Conservation (phyloP, 371 early-diverging fungal species). For the Fennellomyces sp. region DNA sequence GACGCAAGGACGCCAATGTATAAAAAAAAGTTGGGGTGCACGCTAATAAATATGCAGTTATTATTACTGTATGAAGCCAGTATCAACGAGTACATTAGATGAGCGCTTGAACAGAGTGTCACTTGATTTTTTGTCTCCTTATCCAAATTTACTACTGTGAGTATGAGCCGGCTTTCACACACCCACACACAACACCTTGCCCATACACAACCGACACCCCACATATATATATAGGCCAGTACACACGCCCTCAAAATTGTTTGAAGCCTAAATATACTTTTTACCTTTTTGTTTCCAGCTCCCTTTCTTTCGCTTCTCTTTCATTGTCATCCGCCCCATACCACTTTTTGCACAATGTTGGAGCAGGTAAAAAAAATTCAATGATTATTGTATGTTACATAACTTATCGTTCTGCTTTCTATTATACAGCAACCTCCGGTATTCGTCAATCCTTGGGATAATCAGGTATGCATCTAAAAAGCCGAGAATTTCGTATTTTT, state of each 20-base stretch:
- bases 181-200: neutral
- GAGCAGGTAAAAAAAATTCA: constrained; percentile 26
- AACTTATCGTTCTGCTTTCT: too few species aligned
- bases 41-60: neutral
- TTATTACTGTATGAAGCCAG: constrained; percentile 3
- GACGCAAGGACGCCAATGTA: neutral
- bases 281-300: constrained; percentile 4
- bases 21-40: neutral
- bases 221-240: neutral
- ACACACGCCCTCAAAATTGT: neutral
- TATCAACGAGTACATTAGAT: neutral
- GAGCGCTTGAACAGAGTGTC: neutral
- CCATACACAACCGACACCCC: neutral
- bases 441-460: constrained; percentile 22
- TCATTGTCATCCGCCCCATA: constrained; percentile 5
- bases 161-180: neutral
- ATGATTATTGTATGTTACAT: neutral
- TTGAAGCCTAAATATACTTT: neutral
- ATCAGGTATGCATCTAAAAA: constrained; percentile 10
- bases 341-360: constrained; percentile 9
- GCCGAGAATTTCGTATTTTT: neutral
- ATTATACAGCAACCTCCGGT: constrained; percentile 14
- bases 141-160: neutral
- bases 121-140: constrained; percentile 9
- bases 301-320: constrained; percentile 6